Conservation (phyloP, 768 basidiomycete species). For the Leucocoprinus sp. region DNA sequence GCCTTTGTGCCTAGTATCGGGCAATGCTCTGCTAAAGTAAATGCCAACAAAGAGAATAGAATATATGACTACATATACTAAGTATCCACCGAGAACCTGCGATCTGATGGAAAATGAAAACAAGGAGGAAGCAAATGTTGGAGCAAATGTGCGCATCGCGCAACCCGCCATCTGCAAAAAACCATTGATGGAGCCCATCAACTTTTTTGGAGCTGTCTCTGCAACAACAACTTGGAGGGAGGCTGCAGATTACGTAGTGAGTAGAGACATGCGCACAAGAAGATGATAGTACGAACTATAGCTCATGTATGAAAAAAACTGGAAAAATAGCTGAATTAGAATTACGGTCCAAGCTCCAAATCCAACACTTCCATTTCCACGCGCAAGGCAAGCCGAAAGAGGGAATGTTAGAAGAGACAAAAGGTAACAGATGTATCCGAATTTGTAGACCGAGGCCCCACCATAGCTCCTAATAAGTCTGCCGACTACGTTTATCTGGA, state of each 20-base stretch:
- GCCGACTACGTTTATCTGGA: slow-evolving; percentile 46
- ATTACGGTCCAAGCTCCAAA: slow-evolving; percentile 23
- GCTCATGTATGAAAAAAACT: slow-evolving; percentile 21
- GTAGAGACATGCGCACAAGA: no score
- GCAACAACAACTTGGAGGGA: slow-evolving; percentile 37
- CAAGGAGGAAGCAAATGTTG: slow-evolving; percentile 47
- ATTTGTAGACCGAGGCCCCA: slow-evolving; percentile 38
- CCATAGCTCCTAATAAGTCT: slow-evolving; percentile 45
- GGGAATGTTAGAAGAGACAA: slow-evolving; percentile 26
- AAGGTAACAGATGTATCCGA: slow-evolving; percentile 21
- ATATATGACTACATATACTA: slow-evolving; percentile 31
- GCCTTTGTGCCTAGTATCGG: slow-evolving; percentile 1
- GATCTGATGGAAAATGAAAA: slow-evolving; percentile 43
- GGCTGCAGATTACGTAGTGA: no score
- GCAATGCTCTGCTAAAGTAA: slow-evolving; percentile 1
- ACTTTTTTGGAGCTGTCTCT: slow-evolving; percentile 28
- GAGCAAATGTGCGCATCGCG: slow-evolving; percentile 41
- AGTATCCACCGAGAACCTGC: slow-evolving; percentile 36
- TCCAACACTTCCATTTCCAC: slow-evolving; percentile 22
- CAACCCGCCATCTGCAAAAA: slow-evolving; percentile 46
- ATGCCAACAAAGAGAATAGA: slow-evolving; percentile 20
- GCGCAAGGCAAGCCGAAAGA: slow-evolving; percentile 24
- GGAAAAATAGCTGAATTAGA: slow-evolving; percentile 25
- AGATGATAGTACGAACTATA: slow-evolving; percentile 24
- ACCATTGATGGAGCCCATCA: slow-evolving; percentile 47